These are phyloP conservation scores for Calonectria pseudoturangicola DNA, from an alignment of 2,329 filamentous ascomycete genomes.

Conservation along the genomic window DNA sequence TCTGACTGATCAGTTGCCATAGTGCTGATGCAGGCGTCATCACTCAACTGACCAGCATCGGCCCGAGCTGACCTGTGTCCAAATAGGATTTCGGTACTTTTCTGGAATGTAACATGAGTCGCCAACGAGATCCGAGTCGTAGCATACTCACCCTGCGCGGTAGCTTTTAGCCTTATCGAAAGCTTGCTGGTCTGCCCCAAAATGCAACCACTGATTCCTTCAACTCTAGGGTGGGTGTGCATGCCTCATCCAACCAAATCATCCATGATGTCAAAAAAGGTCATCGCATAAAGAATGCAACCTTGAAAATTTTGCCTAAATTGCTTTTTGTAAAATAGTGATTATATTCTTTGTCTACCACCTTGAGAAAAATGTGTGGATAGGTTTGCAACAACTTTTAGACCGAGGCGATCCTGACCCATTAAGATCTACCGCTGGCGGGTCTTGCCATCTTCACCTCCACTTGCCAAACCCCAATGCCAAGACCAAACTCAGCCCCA, in stretches of 20 bases:
- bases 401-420: too few relatives aligned
- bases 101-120: background rate
- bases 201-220: background rate
- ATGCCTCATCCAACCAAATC: background rate
- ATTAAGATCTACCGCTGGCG: too few relatives aligned
- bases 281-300: background rate
- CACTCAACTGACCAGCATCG: background rate
- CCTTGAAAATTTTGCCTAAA: background rate
- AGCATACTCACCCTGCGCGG: background rate
- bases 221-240: slow-evolving; percentile 7
- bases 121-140: background rate
- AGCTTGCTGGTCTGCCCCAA: slow-evolving; percentile 1
- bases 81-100: background rate
- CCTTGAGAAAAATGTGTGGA: background rate
- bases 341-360: background rate
- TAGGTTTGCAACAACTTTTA: too few relatives aligned
- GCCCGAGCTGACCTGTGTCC: background rate
- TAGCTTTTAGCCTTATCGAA: background rate
- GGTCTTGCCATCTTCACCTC: too few relatives aligned
- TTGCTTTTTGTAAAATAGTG: background rate
- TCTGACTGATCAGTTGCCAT: slow-evolving; percentile 1
- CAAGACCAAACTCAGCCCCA: too few relatives aligned
- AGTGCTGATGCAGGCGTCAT: background rate
- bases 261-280: slow-evolving; percentile 6
- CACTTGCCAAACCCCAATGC: too few relatives aligned